These are phyloP conservation scores for Lipomyces starkeyi DNA, from an alignment of 805 yeast genomes.

Conservation along the genomic window DNA sequence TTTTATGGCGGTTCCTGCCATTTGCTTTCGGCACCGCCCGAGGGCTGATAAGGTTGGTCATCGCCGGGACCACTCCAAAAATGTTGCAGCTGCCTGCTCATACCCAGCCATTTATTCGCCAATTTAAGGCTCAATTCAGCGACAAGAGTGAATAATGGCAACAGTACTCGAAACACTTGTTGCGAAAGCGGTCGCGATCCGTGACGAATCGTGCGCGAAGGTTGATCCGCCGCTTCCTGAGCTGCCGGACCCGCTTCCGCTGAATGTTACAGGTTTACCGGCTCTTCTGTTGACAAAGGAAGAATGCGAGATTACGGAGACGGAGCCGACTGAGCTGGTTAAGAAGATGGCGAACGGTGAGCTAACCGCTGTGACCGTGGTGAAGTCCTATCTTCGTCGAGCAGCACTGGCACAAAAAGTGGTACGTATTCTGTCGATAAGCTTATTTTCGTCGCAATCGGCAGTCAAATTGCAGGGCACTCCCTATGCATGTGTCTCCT, in stretches of 20 bases:
- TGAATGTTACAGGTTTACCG: constrained; percentile 40
- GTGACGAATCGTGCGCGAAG: constrained; percentile 39
- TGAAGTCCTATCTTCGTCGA: constrained; percentile 56
- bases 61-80: too few relatives aligned
- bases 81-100: too few relatives aligned
- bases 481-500: background rate
- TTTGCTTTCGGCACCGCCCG: too few relatives aligned
- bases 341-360: constrained; percentile 50
- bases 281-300: constrained; percentile 46
- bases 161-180: constrained; percentile 29
- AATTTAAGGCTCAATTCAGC: background rate
- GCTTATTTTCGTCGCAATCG: background rate
- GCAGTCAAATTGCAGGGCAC: too few relatives aligned
- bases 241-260: constrained; percentile 36
- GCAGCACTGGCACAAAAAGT: constrained; percentile 58
- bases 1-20: too few relatives aligned
- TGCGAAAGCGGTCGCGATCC: constrained; percentile 33
- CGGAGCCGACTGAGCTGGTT: constrained; percentile 47
- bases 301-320: constrained; percentile 55
- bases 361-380: constrained; percentile 52
- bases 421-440: constrained; percentile 39
- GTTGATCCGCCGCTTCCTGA: constrained; percentile 38
- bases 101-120: background rate
- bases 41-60: too few relatives aligned
- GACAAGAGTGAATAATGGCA: constrained; percentile 5